Base-by-base conservation (phyloP, 2,329 filamentous ascomycete species). In the Xylaria sp. region DNA sequence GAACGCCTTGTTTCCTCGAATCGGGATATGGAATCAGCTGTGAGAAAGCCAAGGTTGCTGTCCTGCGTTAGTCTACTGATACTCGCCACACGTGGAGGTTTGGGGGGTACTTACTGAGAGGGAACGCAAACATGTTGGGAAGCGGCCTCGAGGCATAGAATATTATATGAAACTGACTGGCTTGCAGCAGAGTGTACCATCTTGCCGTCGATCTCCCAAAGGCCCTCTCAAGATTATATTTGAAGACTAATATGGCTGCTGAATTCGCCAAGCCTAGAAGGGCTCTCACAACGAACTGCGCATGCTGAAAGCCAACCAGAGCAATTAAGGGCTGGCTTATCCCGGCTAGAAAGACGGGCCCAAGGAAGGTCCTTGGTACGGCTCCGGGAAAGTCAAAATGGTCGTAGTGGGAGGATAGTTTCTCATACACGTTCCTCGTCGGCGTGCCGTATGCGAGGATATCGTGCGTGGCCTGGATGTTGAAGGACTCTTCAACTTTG, bases 401-500 rank as follows among this genome's bases (percentile, higher is more conserved):
- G 77, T 99, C 96, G 81, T 96, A 99, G 57, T 87, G 82, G 3
- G 83, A 76, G 17, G 83, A 84, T 17, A 96, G 81, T 44, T 83
- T 85, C 13, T 83, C 77, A 58, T 81, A 76, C 17, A 86, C 77
- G 72, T 90, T 83, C 22, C 80, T 77, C 1, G 83, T 85, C 0
- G 93, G 92, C 1, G 92, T 88, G 27, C 94, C 94, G 77, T 96
- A 93, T 42, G 87, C 86, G 66, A 97, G 79, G 39, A 99, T 91
- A 78, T 99, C 96, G 79, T 98, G 96, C 2, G 90, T 87, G 5
- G 96, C 96, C 79, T 99, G 96, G 65, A 98, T 89, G 78, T 97
- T 97, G 86, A 99, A 98, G 0, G 95, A 98, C 80, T 99, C 96
- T 79, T 99, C 96, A 66, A 99, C 96, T 79, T 99, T 99, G 64